These are phyloP conservation scores for Triangularia verruculosa DNA, from an alignment of 2,329 filamentous ascomycete species.

Conservation along the genomic window DNA sequence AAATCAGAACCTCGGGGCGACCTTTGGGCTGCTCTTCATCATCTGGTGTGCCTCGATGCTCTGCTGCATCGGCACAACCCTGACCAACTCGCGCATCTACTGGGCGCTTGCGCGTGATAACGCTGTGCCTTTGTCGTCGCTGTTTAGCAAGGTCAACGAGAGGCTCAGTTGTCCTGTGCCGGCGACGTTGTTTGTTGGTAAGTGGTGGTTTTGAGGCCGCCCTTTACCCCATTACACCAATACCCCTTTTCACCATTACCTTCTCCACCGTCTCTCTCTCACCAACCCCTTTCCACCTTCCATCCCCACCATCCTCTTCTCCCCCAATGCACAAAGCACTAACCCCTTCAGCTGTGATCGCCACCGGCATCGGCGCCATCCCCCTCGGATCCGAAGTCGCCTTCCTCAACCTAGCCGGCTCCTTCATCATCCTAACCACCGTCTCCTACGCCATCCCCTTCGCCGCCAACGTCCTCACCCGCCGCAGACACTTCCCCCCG, in stretches of 20 bases:
- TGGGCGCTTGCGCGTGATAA: slow-evolving; percentile 58
- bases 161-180: slow-evolving; percentile 57
- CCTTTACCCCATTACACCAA: not conserved
- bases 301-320: not conserved
- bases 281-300: not conserved
- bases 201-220: no score
- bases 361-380: slow-evolving; percentile 54
- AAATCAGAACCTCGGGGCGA: slow-evolving; percentile 47
- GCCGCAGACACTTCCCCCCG: slow-evolving; percentile 48
- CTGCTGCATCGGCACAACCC: slow-evolving; percentile 49
- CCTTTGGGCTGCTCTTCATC: slow-evolving; percentile 57
- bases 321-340: not conserved
- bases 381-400: slow-evolving; percentile 53
- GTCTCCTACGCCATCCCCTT: slow-evolving; percentile 52
- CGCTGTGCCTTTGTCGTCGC: slow-evolving; percentile 54
- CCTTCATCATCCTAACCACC: slow-evolving; percentile 55
- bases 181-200: slow-evolving; percentile 52
- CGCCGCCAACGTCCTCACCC: slow-evolving; percentile 50
- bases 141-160: slow-evolving; percentile 53
- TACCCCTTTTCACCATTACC: not conserved
- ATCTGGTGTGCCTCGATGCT: slow-evolving; percentile 50
- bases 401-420: slow-evolving; percentile 56
- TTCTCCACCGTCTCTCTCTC: not conserved
- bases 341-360: slow-evolving; percentile 37
- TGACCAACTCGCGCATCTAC: slow-evolving; percentile 46